phyloP scores from a whole-genome alignment of 1,139 yeast species.

The Taphrina pruni region DNA sequence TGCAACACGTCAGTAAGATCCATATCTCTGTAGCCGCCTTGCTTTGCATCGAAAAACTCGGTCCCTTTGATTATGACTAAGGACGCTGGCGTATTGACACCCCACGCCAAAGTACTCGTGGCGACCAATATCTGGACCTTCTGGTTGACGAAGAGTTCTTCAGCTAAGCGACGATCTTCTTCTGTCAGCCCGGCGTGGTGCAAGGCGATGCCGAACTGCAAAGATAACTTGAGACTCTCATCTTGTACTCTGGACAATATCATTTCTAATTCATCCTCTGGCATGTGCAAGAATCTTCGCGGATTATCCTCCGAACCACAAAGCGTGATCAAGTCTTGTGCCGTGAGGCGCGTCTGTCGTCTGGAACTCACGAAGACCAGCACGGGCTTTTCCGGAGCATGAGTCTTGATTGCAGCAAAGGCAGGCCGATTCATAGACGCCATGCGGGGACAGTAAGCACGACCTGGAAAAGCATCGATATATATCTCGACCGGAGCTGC shows the following conservation, averaged over 20 bases:
- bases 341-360: constrained; percentile 94
- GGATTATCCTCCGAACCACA: constrained; percentile 97
- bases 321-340: constrained; percentile 85
- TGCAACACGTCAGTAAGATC: constrained; percentile 89
- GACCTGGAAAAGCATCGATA: constrained; percentile 94
- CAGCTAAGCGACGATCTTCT: constrained; percentile 85
- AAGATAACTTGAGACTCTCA: constrained; percentile 79
- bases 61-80: constrained; percentile 94
- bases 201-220: constrained; percentile 94
- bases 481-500: constrained; percentile 98
- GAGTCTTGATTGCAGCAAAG: constrained; percentile 92
- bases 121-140: constrained; percentile 91
- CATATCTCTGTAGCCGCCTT: constrained; percentile 82
- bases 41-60: constrained; percentile 80
- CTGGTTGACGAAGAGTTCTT: constrained; percentile 79
- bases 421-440: constrained; percentile 92
- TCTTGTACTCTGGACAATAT: constrained; percentile 75
- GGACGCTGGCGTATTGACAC: constrained; percentile 94
- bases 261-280: constrained; percentile 73
- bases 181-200: constrained; percentile 98
- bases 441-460: constrained; percentile 84
- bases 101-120: constrained; percentile 96
- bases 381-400: constrained; percentile 91
- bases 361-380: constrained; percentile 95
- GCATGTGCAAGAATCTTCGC: constrained; percentile 78